These are phyloP conservation scores for Tephrocybe sp. DNA, from an alignment of 768 basidiomycete genomes.

Conservation along the genomic window DNA sequence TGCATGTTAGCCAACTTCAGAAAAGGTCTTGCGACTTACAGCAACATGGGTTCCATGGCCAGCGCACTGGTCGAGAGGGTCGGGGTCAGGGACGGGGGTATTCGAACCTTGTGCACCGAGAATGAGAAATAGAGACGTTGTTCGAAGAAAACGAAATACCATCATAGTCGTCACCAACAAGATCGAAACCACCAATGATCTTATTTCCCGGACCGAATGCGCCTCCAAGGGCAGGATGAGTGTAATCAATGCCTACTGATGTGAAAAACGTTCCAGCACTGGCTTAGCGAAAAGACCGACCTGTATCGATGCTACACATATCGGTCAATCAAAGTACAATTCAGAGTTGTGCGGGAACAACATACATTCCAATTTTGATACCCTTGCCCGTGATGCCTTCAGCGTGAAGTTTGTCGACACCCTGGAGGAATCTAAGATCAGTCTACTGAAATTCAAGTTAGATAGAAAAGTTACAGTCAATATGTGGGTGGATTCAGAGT, in stretches of 20 bases:
- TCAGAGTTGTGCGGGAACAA: neutral
- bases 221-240: conserved; percentile 53
- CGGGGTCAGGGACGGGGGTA: conserved; percentile 46
- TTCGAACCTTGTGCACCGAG: conserved; percentile 34
- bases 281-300: neutral
- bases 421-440: conserved; percentile 30
- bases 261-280: neutral
- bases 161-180: conserved; percentile 55
- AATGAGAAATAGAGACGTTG: neutral
- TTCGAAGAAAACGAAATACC: conserved; percentile 25
- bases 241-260: conserved; percentile 48
- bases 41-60: conserved; percentile 61
- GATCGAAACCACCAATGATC: conserved; percentile 53
- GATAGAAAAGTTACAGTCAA: conserved; percentile 41
- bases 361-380: conserved; percentile 67
- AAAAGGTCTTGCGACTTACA: conserved; percentile 24
- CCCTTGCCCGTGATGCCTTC: conserved; percentile 61
- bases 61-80: conserved; percentile 53
- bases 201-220: conserved; percentile 56
- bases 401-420: conserved; percentile 66
- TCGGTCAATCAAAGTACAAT: neutral
- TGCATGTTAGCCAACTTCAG: conserved; percentile 14
- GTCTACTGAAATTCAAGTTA: neutral
- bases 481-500: conserved; percentile 51
- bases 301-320: conserved; percentile 44